These are phyloP conservation scores for Malassezia caprae DNA, from an alignment of 1,284 basidiomycete species.

Conservation along the genomic window DNA sequence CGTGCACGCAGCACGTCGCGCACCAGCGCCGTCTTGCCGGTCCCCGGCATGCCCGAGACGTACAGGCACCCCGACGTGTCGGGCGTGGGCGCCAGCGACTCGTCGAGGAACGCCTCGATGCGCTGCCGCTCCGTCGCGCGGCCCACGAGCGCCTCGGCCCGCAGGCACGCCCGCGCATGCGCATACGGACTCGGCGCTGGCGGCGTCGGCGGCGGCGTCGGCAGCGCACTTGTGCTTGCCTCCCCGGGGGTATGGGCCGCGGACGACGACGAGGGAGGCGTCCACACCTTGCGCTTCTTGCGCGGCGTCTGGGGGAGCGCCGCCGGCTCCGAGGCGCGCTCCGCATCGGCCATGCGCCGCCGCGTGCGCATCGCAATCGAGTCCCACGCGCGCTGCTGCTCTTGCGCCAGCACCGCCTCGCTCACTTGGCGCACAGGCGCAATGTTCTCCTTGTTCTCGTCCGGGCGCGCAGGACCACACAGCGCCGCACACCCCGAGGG, in stretches of 20 bases:
- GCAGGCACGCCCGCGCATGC: conserved; percentile 46
- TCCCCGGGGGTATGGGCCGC: conserved; percentile 13
- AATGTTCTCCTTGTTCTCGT: conserved; percentile 47
- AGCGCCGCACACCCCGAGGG: background rate
- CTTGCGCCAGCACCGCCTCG: conserved; percentile 19
- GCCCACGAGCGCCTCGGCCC: conserved; percentile 41
- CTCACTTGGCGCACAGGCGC: conserved; percentile 33
- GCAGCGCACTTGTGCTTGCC: conserved; percentile 4
- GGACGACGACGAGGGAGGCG: conserved; percentile 18
- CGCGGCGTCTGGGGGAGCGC: background rate
- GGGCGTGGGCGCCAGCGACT: conserved; percentile 20
- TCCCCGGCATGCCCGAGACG: conserved; percentile 51
- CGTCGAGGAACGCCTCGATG: conserved; percentile 40
- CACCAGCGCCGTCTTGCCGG: conserved; percentile 51
- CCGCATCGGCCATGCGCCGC: conserved; percentile 12
- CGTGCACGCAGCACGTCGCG: conserved; percentile 44
- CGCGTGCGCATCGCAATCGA: conserved; percentile 27
- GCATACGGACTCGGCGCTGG: conserved; percentile 32
- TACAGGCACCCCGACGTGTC: conserved; percentile 40
- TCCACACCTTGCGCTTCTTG: conserved; percentile 3
- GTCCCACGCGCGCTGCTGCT: conserved; percentile 18
- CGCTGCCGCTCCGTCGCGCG: conserved; percentile 38
- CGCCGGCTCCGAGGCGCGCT: background rate
- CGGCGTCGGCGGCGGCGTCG: conserved; percentile 12
- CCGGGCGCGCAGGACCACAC: conserved; percentile 13